Conservation (phyloP, 805 yeast species). For the Candida loeiensis region DNA sequence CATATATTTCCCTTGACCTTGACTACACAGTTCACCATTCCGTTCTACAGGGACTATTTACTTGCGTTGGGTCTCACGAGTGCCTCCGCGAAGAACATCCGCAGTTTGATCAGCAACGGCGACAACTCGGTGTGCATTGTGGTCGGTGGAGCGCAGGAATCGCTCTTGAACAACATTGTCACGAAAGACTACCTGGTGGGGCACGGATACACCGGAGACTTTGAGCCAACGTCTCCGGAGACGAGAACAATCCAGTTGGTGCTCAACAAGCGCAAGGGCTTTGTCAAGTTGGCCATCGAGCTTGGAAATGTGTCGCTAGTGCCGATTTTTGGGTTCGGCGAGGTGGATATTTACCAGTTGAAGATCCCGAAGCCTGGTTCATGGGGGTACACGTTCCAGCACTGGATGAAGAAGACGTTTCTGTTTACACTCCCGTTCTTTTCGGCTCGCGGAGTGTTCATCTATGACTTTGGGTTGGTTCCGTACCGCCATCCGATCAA, state of each 20-base stretch:
- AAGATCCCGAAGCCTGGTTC: conserved; percentile 39
- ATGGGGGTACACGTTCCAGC: conserved; percentile 55
- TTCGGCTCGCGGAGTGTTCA: conserved; percentile 88
- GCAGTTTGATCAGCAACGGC: conserved; percentile 54
- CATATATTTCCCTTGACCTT: conserved; percentile 74
- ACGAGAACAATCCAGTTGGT: conserved; percentile 59
- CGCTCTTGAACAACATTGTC: conserved; percentile 51
- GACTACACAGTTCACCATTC: conserved; percentile 76
- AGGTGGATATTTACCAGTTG: conserved; percentile 56
- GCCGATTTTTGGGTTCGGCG: conserved; percentile 91
- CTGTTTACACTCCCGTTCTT: conserved; percentile 91
- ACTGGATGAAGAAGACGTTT: conserved; percentile 62
- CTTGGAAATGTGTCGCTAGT: conserved; percentile 76
- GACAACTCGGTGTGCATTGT: conserved; percentile 83
- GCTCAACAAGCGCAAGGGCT: conserved; percentile 77
- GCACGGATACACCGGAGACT: conserved; percentile 24
- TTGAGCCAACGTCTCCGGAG: conserved; percentile 3
- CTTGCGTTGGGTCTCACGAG: conserved; percentile 79
- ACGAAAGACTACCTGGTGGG: conserved; percentile 32
- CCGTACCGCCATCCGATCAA: conserved; percentile 82
- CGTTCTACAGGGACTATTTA: conserved; percentile 83
- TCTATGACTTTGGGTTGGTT: conserved; percentile 85
- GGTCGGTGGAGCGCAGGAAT: conserved; percentile 94
- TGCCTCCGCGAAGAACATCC: conserved; percentile 72
- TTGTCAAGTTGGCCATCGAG: conserved; percentile 80